Conservation (phyloP, 2,329 filamentous ascomycete genomes). For the Hypoxylon sp. region DNA sequence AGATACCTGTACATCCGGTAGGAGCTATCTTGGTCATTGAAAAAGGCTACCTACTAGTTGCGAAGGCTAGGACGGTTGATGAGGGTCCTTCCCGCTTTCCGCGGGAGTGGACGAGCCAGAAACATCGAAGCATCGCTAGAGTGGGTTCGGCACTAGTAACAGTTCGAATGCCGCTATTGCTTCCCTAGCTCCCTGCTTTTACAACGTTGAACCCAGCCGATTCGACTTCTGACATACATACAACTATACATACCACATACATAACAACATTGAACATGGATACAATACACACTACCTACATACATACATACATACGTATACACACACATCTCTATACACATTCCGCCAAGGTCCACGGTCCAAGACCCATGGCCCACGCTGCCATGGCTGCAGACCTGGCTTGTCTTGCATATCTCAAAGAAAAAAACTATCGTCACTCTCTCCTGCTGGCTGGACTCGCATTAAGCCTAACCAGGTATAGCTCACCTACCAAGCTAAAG, state of each 20-base stretch:
- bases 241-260: conserved; percentile 10
- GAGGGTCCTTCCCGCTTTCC: conserved; percentile 52
- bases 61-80: conserved; percentile 36
- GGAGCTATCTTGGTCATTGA: conserved; percentile 28
- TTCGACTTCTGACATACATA: conserved; percentile 36
- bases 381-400: conserved; percentile 7
- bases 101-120: conserved; percentile 49
- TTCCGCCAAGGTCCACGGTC: conserved; percentile 23
- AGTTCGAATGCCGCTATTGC: conserved; percentile 43
- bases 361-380: background rate
- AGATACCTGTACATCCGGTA: conserved; percentile 19
- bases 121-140: conserved; percentile 31
- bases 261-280: no score
- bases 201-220: conserved; percentile 8
- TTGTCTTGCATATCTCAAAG: conserved; percentile 11
- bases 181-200: conserved; percentile 10
- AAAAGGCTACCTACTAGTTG: conserved; percentile 16
- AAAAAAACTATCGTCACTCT: conserved; percentile 34
- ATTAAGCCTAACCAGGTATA: conserved; percentile 33
- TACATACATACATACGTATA: conserved; percentile 18
- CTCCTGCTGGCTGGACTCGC: conserved; percentile 32
- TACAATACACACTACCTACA: conserved; percentile 20
- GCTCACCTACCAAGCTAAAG: conserved; percentile 37
- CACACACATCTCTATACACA: conserved; percentile 19
- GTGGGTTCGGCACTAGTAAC: conserved; percentile 43